Evolutionary conservation across 306 rosid genomes (phyloP), one percentile per base, ranked within the genome.

Genomic region (Macrotyloma uniflorum): DNA sequence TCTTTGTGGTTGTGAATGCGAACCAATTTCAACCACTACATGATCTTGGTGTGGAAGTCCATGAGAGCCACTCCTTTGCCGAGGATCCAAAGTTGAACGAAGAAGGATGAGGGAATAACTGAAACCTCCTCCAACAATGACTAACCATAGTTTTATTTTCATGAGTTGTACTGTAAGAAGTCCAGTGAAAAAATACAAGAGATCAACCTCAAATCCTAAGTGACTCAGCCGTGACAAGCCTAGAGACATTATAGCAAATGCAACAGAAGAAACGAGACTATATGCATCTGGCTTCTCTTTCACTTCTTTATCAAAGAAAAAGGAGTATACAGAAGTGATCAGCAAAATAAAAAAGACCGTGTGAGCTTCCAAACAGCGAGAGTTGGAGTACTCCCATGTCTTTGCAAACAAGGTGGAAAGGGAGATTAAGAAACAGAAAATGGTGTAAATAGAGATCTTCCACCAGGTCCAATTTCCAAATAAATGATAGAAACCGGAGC

Each of bases 131-230:
- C 82, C 77, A 69, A 78, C 50, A 43, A 32, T 43, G 2, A n/a
- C 58, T 12, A 79, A 16, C 15, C 40, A 8, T 22, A 18, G 49
- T 3, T 79, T 70, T 14, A 70, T 79, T 70, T 69, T 70, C 77
- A 46, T 79, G 43, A 79, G 77, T 16, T 70, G 83, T 10, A 70
- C 14, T 1, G 6, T 79, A 2, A 79, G 20, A 70, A 5, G 1
- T 11, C 53, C 72, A 2, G 55, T 18, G 36, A 71, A 79, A 40
- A 71, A 79, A 16, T 71, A 47, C 1, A 71, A 26, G 10, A 79
- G 72, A 63, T 79, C 83, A 1, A 63, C 6, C 22, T 79, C 78
- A 4, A 79, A 61, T 61, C 78, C 83, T 1, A 38, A 49, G 23
- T 61, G 55, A 61, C 13, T 61, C 13, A 61, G 35, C 14, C 63